These are phyloP conservation scores for Hirsutella rhossiliensis DNA, from an alignment of 2,329 filamentous ascomycete genomes.

Conservation along the genomic window DNA sequence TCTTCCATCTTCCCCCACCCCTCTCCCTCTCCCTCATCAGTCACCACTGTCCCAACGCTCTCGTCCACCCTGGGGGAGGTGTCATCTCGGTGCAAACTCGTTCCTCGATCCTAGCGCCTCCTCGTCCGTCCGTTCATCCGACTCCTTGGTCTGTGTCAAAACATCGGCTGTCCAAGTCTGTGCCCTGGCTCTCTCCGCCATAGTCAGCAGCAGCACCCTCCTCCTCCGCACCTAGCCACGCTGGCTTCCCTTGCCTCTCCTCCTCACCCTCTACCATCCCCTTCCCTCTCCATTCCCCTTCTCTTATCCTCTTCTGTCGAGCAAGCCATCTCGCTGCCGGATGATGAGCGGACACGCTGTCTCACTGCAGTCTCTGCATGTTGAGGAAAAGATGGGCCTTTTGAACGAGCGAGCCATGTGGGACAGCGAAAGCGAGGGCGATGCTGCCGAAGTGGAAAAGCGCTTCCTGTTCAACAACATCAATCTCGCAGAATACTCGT, in stretches of 20 bases:
- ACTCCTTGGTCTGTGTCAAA: too few species aligned
- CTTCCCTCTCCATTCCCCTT: neutral
- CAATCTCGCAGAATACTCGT: slow-evolving; percentile 1
- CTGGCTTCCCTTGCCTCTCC: neutral
- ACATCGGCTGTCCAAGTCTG: too few species aligned
- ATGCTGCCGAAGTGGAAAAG: neutral
- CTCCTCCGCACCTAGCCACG: neutral
- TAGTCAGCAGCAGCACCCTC: neutral
- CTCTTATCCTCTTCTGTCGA: neutral
- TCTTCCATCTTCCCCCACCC: neutral
- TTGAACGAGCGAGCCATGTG: slow-evolving; percentile 1
- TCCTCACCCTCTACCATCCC: neutral
- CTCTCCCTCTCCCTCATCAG: too few species aligned
- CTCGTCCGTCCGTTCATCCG: too few species aligned
- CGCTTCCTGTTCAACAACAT: slow-evolving; percentile 1
- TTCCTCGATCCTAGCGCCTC: too few species aligned
- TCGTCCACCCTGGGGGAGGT: too few species aligned
- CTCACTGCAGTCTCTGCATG: neutral
- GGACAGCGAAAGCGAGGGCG: slow-evolving; percentile 1
- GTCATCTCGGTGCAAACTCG: too few species aligned
- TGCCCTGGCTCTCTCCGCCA: too few species aligned
- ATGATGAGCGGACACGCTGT: neutral
- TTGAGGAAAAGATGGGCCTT: slow-evolving; percentile 1
- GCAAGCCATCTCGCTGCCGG: neutral
- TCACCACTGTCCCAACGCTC: too few species aligned